Evolutionary conservation across 2,329 filamentous ascomycete genomes (phyloP).

Genomic region (Coniochaeta sp.): DNA sequence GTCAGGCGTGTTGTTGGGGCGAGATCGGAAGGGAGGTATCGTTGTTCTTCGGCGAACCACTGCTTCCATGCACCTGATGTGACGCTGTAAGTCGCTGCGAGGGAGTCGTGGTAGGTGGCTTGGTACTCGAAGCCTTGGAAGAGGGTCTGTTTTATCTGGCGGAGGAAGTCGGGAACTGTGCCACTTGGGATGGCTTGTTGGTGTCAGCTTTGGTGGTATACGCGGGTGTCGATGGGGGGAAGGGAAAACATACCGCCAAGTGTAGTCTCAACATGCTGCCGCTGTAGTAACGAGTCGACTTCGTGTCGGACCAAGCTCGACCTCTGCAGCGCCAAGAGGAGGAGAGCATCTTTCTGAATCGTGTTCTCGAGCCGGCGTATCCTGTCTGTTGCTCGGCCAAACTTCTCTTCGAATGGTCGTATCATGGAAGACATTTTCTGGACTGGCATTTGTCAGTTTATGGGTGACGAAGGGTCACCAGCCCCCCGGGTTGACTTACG

Average conservation of each 20-base stretch:
- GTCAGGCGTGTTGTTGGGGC: slow-evolving; percentile 12
- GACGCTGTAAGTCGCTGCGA: slow-evolving; percentile 17
- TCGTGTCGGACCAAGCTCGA: slow-evolving; percentile 8
- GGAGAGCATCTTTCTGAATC: slow-evolving; percentile 10
- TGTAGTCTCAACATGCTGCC: slow-evolving; percentile 3
- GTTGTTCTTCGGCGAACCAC: slow-evolving; percentile 19
- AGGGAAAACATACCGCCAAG: background rate
- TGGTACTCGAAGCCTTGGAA: slow-evolving; percentile 16
- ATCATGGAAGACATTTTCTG: background rate
- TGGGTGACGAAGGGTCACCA: background rate
- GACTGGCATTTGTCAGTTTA: background rate
- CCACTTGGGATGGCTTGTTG: slow-evolving; percentile 6
- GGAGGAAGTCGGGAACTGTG: slow-evolving; percentile 6
- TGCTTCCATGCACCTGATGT: slow-evolving; percentile 18
- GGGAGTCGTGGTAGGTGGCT: slow-evolving; percentile 18
- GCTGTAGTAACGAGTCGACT: slow-evolving; percentile 5
- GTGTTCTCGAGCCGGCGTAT: slow-evolving; percentile 8
- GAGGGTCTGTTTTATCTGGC: slow-evolving; percentile 13
- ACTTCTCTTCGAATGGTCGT: slow-evolving; percentile 9
- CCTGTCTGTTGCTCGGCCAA: slow-evolving; percentile 10
- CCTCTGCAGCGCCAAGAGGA: slow-evolving; percentile 8
- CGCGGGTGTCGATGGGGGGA: background rate
- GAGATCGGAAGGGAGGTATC: slow-evolving; percentile 16
- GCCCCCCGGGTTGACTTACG: slow-evolving; percentile 3
- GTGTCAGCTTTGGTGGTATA: background rate